A percentile compares a stretch with the other conserved stretches of the same genome.
phyloP scores from a whole-genome alignment of 352 stramenopile species.

The Pythium brassicae region DNA sequence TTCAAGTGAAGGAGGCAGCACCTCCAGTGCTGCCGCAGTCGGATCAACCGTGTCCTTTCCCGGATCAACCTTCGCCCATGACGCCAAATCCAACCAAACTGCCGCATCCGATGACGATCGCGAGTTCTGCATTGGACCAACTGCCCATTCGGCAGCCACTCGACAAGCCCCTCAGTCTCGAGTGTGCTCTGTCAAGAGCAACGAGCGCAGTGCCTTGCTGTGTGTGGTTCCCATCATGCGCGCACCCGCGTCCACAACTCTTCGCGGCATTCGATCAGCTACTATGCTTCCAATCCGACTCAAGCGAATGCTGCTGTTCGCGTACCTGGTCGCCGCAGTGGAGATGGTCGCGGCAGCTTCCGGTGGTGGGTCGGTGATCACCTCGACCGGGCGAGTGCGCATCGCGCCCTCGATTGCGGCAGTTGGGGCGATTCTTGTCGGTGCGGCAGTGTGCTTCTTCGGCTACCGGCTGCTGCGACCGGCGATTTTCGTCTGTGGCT shows the following conservation, averaged over 20 bases:
- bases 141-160: too few species aligned
- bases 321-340: not conserved
- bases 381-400: conserved; percentile 35
- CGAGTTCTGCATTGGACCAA: too few species aligned
- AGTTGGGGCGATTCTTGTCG: conserved; percentile 40
- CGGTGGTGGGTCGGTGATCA: conserved; percentile 18
- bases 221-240: not conserved
- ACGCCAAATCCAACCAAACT: too few species aligned
- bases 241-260: not conserved
- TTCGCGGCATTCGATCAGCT: not conserved
- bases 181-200: too few species aligned
- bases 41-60: too few species aligned
- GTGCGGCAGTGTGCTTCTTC: conserved; percentile 36
- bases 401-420: conserved; percentile 43
- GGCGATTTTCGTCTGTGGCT: conserved; percentile 62
- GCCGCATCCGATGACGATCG: too few species aligned
- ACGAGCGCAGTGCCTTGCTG: too few species aligned
- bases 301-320: conserved; percentile 1
- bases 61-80: too few species aligned
- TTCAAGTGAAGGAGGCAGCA: too few species aligned
- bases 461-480: conserved; percentile 59
- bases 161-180: too few species aligned
- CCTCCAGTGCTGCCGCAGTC: too few species aligned
- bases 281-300: not conserved
- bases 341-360: conserved; percentile 3